phyloP scores from a whole-genome alignment of 2,329 filamentous ascomycete genomes.

The Diaporthe sp. region DNA sequence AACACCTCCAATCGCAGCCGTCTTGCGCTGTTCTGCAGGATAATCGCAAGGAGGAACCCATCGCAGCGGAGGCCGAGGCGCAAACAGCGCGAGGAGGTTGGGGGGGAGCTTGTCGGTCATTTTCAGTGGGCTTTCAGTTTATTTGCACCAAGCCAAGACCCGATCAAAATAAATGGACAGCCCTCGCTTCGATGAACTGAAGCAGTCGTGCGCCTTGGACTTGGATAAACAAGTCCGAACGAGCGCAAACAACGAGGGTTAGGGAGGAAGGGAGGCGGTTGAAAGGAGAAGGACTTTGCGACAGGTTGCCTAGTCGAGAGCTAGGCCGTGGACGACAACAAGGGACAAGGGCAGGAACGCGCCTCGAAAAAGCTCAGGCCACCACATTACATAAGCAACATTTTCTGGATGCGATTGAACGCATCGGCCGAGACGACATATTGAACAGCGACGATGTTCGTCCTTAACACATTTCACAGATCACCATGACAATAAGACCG shows the following conservation, averaged over 20 bases:
- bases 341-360: conserved; percentile 28
- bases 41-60: conserved; percentile 88
- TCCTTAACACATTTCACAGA: conserved; percentile 46
- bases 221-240: neutral
- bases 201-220: neutral
- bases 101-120: conserved; percentile 99
- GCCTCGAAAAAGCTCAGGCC: conserved; percentile 28
- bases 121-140: conserved; percentile 43
- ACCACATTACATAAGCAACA: conserved; percentile 33
- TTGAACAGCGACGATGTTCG: conserved; percentile 2
- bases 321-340: conserved; percentile 24
- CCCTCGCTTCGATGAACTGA: neutral
- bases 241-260: neutral
- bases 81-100: conserved; percentile 93
- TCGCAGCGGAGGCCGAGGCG: conserved; percentile 90
- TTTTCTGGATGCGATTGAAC: conserved; percentile 27
- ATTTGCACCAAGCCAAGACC: neutral
- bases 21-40: conserved; percentile 85
- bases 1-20: conserved; percentile 78
- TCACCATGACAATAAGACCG: conserved; percentile 65
- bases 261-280: neutral
- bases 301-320: conserved; percentile 29
- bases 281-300: conserved; percentile 29
- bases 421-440: neutral
- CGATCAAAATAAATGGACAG: neutral